A percentile compares a stretch with the other conserved stretches of the same genome.
Evolutionary conservation across 164 flowering plant genomes (phyloP).

Genomic region (Brasenia schreberi): DNA sequence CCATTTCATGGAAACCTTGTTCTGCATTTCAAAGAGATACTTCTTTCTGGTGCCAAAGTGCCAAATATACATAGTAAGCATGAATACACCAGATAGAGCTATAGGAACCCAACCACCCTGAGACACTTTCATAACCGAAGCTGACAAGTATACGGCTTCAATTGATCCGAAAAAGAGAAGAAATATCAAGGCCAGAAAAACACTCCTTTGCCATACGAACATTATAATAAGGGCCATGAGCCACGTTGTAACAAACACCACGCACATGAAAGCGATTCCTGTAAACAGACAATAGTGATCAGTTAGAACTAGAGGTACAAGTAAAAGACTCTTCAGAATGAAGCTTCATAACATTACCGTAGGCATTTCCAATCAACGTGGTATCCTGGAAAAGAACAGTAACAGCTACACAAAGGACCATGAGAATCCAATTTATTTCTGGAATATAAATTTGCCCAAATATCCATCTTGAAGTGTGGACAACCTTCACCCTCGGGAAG

Average conservation of each 20-base stretch:
- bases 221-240: conserved; percentile 74
- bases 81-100: conserved; percentile 48
- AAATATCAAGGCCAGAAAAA: conserved; percentile 37
- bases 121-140: conserved; percentile 60
- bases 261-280: conserved; percentile 82
- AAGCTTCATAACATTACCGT: conserved; percentile 30
- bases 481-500: conserved; percentile 80
- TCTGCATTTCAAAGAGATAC: conserved; percentile 70
- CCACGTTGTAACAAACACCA: conserved; percentile 75
- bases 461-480: conserved; percentile 67
- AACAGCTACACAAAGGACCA: conserved; percentile 62
- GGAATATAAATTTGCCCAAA: conserved; percentile 86
- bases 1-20: conserved; percentile 82
- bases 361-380: conserved; percentile 71
- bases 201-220: conserved; percentile 60
- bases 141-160: conserved; percentile 55
- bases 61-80: conserved; percentile 72
- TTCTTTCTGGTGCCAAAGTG: conserved; percentile 76
- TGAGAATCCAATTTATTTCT: conserved; percentile 83
- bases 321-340: not conserved
- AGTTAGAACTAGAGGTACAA: not conserved
- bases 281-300: conserved; percentile 7
- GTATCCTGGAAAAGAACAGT: conserved; percentile 73
- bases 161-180: conserved; percentile 51
- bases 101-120: conserved; percentile 91